Base-by-base conservation (phyloP, 225 moss, liverwort and hornwort genomes). In the Lunularia cruciata region DNA sequence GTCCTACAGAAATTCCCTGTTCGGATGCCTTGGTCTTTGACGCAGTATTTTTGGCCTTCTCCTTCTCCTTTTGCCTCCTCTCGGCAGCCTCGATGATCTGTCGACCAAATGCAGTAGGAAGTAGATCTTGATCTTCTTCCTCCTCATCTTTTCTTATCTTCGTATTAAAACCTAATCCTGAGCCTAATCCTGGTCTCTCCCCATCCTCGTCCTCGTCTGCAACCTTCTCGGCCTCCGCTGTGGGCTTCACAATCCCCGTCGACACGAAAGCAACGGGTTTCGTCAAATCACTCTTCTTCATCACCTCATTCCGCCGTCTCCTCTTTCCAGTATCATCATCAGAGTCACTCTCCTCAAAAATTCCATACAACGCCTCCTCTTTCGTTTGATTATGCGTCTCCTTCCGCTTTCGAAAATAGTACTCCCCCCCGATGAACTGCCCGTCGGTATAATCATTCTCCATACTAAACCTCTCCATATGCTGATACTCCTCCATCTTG, bases 401-500 rank as follows among this genome's bases (percentile, higher is more conserved):
- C 74, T 87, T 89, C 12, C 83, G 86, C 76, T 86, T 92, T 47
- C 92, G 80, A 31, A 81, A 86, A 19, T 23, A 83, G 46, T 81
- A 96, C 34, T 92, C 92, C 1, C 79, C 90, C 6, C 80, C 90
- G 72, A 90, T 76, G 84, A 86, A 96, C 69, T 35, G 86, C n/a
- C 88, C 92, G 10, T 89, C 89, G 23, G 70, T 81, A 40, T 27
- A 96, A 39, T 92, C 92, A 38, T 85, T 92, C 12, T 89, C 89
- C 83, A 96, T 75, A 75, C 89, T 81, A 62, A 96, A 92, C 57
- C 89, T 84, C 78, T 96, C 96, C 90, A 90, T 89, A 34, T 88
- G 84, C 87, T 92, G 96, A 79, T 84, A 89, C 78, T 96, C 96
- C 81, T 96, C 96, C 96, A 96, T 92, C 3, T 38, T 28, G 19